These are phyloP conservation scores for Paraphaeosphaeria minitans DNA, from an alignment of 2,329 filamentous ascomycete species.

Conservation along the genomic window DNA sequence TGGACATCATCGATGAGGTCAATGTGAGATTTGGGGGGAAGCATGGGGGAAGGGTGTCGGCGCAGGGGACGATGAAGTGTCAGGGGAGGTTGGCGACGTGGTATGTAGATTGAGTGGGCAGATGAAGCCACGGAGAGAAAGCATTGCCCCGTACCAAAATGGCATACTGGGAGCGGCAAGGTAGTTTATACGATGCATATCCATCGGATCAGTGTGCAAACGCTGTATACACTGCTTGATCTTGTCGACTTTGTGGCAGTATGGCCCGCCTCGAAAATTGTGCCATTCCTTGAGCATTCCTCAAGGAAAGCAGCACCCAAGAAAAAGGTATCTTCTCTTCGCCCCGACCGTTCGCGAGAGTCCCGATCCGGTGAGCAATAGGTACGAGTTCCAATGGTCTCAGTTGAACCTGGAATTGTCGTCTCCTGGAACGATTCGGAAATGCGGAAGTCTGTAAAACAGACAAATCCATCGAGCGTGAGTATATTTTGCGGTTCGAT, in stretches of 20 bases:
- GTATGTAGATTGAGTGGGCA: constrained; percentile 25
- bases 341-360: background rate
- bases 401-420: background rate
- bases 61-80: constrained; percentile 26
- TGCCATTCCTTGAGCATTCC: too few relatives aligned
- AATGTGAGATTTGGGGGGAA: constrained; percentile 21
- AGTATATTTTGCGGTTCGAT: too few relatives aligned
- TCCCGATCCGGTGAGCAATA: background rate
- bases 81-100: constrained; percentile 22
- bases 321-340: too few relatives aligned
- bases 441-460: background rate
- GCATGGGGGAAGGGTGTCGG: constrained; percentile 25
- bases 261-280: too few relatives aligned
- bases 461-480: background rate
- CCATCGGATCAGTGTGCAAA: too few relatives aligned
- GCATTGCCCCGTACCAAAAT: too few relatives aligned
- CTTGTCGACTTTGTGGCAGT: too few relatives aligned
- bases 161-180: too few relatives aligned
- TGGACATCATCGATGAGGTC: constrained; percentile 29
- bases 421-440: background rate
- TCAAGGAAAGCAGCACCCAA: too few relatives aligned
- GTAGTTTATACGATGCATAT: too few relatives aligned
- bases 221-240: too few relatives aligned
- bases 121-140: too few relatives aligned
- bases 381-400: background rate